Percentiles rank a stretch among this genome's conserved stretches.
Evolutionary conservation across 495 filamentous ascomycete genomes (phyloP).

Genomic region (Apiosordaria backusii): DNA sequence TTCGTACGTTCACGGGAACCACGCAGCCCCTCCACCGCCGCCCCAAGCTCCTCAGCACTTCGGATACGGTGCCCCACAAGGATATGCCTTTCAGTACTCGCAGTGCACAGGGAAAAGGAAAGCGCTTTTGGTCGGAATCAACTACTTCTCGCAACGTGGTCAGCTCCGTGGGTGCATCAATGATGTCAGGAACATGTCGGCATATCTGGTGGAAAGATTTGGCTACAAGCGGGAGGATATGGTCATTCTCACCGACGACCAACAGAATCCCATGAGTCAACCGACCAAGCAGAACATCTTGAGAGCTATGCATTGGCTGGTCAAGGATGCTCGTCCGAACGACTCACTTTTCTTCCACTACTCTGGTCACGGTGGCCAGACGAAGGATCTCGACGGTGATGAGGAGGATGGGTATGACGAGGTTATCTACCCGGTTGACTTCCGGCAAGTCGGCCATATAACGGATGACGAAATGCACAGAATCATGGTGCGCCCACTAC

Average conservation of each 20-base stretch:
- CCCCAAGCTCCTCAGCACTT: conserved; percentile 63
- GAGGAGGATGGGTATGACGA: conserved; percentile 96
- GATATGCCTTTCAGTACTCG: conserved; percentile 86
- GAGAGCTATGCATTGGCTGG: conserved; percentile 96
- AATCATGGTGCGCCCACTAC: conserved; percentile 86
- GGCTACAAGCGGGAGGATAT: conserved; percentile 95
- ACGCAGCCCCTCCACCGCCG: conserved; percentile 54
- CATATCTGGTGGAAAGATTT: conserved; percentile 85
- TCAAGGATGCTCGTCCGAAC: conserved; percentile 90
- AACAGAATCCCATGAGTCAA: conserved; percentile 94
- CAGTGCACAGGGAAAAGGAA: conserved; percentile 87
- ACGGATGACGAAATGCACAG: conserved; percentile 98
- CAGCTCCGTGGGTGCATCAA: conserved; percentile 96
- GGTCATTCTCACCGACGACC: conserved; percentile 96
- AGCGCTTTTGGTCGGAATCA: conserved; percentile 93
- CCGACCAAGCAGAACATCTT: conserved; percentile 95
- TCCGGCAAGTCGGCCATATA: conserved; percentile 84
- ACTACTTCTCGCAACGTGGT: conserved; percentile 92
- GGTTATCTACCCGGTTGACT: conserved; percentile 97
- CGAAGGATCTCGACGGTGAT: conserved; percentile 91
- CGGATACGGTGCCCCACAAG: conserved; percentile 70
- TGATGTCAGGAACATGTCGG: conserved; percentile 96
- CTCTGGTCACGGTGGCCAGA: conserved; percentile 95
- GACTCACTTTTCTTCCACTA: conserved; percentile 99
- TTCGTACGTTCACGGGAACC: conserved; percentile 53